Base-by-base conservation (phyloP, 176 grass and related monocot species). In the Eleusine indica region DNA sequence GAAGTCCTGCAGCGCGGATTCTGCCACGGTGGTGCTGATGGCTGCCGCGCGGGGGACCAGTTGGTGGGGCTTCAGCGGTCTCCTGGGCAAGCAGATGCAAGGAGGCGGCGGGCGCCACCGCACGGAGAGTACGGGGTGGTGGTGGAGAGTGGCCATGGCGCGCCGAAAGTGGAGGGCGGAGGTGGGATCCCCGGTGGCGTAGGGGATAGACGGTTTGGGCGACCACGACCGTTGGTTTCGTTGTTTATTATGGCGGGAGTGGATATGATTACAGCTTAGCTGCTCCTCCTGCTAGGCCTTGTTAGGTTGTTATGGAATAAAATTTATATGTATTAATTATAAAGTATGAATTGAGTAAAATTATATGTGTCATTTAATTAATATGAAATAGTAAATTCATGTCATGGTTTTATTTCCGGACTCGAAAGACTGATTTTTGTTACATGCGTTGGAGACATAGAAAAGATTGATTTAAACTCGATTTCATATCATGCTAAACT, bases 1-100 rank as follows among this genome's bases (percentile, higher is more conserved):
- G 89, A 99, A 96, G 46, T 92, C 79, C 35, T 78, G 57, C 69
- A 99, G 85, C 53, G 83, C 71, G 38, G 72, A 29, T 4, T 62
- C 38, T 14, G 70, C 37, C 58, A 52, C 41, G 16, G 53, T 13
- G 9, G 70, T 19, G 65, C 72, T 61, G 65, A 8, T 57, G 53
- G 57, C 82, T 21, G 77, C 71, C 18, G 79, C 79, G 63, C 70
- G 53, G 25, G 82, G 79, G 41, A 57, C 72, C 49, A 78, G 54
- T 46, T 12, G 69, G 62, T 48, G 69, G 72, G 21, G 68, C 35
- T 66, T 77, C 72, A 46, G 60, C 47, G 57, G 79, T 35, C 41
- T 74, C 42, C 9, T 60, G 66, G 58, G 42, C 28, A 91, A 11
- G 62, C 67, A 66, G 68, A 70, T 32, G 64, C 74, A 64, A 77